Percentiles rank a stretch among this genome's conserved stretches.
Conservation (phyloP, 352 stramenopile genomes). For the Globisporangium iwayamae region DNA sequence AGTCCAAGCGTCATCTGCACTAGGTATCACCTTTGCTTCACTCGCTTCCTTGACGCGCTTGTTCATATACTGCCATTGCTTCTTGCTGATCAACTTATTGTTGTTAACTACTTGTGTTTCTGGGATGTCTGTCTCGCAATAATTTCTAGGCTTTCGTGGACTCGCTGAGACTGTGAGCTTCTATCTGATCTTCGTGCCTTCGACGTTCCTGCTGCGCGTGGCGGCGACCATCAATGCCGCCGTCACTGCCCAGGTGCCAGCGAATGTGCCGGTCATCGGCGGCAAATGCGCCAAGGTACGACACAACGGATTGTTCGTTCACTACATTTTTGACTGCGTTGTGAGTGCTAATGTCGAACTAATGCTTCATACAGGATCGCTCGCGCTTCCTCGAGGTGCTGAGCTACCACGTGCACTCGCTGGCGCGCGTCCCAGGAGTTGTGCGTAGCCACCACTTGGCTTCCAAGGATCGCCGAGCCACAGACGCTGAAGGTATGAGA, state of each 20-base stretch:
- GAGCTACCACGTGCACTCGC: constrained; percentile 25
- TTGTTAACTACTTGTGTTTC: too few species aligned
- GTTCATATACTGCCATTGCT: neutral
- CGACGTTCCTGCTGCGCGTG: constrained; percentile 18
- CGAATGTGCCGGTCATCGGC: constrained; percentile 22
- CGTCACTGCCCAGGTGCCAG: constrained; percentile 18
- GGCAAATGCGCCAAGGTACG: constrained; percentile 36
- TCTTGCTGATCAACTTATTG: too few species aligned
- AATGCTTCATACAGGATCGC: constrained; percentile 23
- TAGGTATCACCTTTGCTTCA: neutral
- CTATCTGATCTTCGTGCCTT: constrained; percentile 26
- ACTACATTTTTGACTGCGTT: neutral
- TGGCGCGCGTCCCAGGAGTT: constrained; percentile 24
- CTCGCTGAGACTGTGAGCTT: constrained; percentile 15
- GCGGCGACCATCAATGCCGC: constrained; percentile 15
- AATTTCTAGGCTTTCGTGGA: neutral
- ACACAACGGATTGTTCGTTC: neutral
- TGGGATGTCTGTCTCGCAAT: neutral
- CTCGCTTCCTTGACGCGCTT: neutral
- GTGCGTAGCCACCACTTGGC: constrained; percentile 26
- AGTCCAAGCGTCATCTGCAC: neutral
- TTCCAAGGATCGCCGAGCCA: constrained; percentile 19
- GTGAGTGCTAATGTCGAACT: neutral
- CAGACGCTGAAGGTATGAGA: constrained; percentile 30
- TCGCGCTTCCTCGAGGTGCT: constrained; percentile 42